phyloP scores from a whole-genome alignment of 352 stramenopile species.

The Globisporangium solare region DNA sequence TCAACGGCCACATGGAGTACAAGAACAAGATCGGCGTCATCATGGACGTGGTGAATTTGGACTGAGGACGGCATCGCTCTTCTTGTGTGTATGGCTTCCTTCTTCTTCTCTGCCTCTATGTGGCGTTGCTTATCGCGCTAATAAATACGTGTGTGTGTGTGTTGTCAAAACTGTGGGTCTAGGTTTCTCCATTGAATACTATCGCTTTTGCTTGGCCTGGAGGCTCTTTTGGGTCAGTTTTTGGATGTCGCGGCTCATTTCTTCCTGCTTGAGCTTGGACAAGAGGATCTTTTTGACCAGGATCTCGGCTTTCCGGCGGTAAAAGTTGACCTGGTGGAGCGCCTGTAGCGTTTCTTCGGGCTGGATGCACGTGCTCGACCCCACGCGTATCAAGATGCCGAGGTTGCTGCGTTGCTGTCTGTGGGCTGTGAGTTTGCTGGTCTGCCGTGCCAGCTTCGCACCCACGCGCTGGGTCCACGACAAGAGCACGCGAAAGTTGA shows the following conservation, averaged over 20 bases:
- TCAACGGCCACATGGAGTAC: constrained; percentile 83
- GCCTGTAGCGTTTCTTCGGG: constrained; percentile 47
- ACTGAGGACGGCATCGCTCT: constrained; percentile 22
- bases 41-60: constrained; percentile 68
- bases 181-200: background rate
- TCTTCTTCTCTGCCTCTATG: background rate
- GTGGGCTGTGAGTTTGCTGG: background rate
- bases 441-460: background rate
- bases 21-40: constrained; percentile 86
- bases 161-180: background rate
- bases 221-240: constrained; percentile 51
- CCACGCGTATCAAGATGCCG: constrained; percentile 6
- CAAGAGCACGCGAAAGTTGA: constrained; percentile 37
- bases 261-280: constrained; percentile 56
- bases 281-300: constrained; percentile 67
- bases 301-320: constrained; percentile 48
- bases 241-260: constrained; percentile 65
- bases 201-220: constrained; percentile 26
- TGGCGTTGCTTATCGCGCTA: background rate
- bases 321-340: constrained; percentile 63
- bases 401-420: background rate
- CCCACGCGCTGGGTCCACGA: constrained; percentile 12
- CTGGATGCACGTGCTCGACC: constrained; percentile 26
- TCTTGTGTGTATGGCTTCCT: background rate
- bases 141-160: constrained; percentile 1